Evolutionary conservation across 2,329 filamentous ascomycete species (phyloP).

Genomic region (Thermoascus crustaceus): DNA sequence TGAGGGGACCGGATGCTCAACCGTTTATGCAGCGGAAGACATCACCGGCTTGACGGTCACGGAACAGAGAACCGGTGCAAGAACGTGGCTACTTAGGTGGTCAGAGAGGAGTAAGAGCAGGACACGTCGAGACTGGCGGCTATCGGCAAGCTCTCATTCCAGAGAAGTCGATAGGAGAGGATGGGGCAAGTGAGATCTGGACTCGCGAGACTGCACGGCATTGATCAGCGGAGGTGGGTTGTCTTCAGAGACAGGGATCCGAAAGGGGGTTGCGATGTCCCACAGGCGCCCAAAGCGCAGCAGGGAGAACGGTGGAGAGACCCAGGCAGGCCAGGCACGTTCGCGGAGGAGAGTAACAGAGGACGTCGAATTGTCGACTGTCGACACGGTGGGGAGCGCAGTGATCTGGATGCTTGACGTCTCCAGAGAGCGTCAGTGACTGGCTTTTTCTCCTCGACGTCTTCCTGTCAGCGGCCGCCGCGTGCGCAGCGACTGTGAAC

Average conservation of each 20-base stretch:
- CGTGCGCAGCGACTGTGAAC: too few species aligned
- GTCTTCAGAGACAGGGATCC: neutral
- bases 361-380: too few species aligned
- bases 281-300: neutral
- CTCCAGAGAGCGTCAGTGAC: too few species aligned
- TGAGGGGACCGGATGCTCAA: neutral
- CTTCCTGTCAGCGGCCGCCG: too few species aligned
- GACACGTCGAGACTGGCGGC: neutral
- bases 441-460: too few species aligned
- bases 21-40: neutral
- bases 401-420: too few species aligned
- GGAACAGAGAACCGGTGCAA: neutral
- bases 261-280: slow-evolving; percentile 1
- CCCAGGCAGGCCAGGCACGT: too few species aligned
- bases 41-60: neutral
- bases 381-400: too few species aligned
- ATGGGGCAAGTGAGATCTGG: slow-evolving; percentile 1
- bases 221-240: slow-evolving; percentile 1
- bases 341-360: too few species aligned
- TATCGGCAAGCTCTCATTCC: neutral
- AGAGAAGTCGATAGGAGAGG: neutral
- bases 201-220: neutral
- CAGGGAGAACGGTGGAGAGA: neutral
- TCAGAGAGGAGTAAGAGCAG: neutral
- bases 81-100: neutral